Base-by-base conservation (phyloP, 2,329 filamentous ascomycete species). In the Colletotrichum tropicicola region DNA sequence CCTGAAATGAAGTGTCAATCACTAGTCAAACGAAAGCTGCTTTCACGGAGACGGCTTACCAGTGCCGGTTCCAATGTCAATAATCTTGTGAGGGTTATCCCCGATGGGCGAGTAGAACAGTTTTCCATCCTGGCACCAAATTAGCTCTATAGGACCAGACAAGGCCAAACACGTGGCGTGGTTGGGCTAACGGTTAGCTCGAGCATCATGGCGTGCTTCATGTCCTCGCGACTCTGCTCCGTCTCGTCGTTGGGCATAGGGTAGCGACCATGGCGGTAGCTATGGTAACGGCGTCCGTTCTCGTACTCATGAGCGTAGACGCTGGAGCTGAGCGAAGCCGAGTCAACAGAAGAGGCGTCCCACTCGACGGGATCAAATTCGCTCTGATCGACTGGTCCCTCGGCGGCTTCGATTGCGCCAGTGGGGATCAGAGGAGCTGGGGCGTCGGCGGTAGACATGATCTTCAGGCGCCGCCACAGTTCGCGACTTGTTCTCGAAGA, bases 41-140 rank as follows among this genome's bases (percentile, higher is more conserved):
- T 10, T 32, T 23, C 27, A 8, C 6, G 37, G 12, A 54, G 19
- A 51, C 7, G 35, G 21, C 68, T 69, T 70, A 79, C 81, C 82
- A 10, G 80, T 84, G 4, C 84, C 83, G 2, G 84, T 85, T 13
- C 84, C 83, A 8, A 85, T 72, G 44, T 84, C 82, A 12, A 84
- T 72, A 30, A 85, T 81, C 52, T 76, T 80, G 35, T 80, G 73
- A 0, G 80, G 80, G 17, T 75, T 64, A 10, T 77, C 70, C 6
- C 75, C 77, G 27, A 83, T 74, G 6, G 80, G 79, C 2, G 80
- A 74, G 35, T 76, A 72, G 59, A 79, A 79, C 15, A 83, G 73
- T 32, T 76, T 75, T 3, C 80, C 79, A 15, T 75, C 72, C 73
- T 80, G 41, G 9, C 12, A 2, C 8, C 5, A 2, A 21, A 19